phyloP scores from a whole-genome alignment of 768 basidiomycete genomes.

The Pisolithus sp. region DNA sequence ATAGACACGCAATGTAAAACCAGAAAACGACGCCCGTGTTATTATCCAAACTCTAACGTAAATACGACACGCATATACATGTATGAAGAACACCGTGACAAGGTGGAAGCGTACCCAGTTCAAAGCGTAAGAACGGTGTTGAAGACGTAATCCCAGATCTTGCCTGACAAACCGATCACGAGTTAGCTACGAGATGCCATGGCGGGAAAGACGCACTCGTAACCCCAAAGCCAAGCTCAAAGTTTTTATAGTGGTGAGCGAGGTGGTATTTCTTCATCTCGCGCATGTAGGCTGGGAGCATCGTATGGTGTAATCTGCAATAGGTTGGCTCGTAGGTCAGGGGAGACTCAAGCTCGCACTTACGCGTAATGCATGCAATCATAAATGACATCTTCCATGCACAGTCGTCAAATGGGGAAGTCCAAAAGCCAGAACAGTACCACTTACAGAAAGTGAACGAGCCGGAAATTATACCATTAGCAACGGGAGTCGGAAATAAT shows the following conservation, averaged over 20 bases:
- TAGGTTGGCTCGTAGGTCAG: slow-evolving; percentile 7
- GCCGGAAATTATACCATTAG: slow-evolving; percentile 90
- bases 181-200: background rate
- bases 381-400: slow-evolving; percentile 61
- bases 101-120: slow-evolving; percentile 5
- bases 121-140: slow-evolving; percentile 71
- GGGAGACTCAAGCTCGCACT: slow-evolving; percentile 23
- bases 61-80: background rate
- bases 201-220: slow-evolving; percentile 53
- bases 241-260: slow-evolving; percentile 98
- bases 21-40: background rate
- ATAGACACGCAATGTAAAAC: too few relatives aligned
- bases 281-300: slow-evolving; percentile 75
- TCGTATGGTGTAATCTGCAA: slow-evolving; percentile 73
- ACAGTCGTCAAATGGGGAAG: slow-evolving; percentile 4
- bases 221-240: slow-evolving; percentile 94
- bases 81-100: background rate
- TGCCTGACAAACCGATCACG: slow-evolving; percentile 41
- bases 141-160: slow-evolving; percentile 92
- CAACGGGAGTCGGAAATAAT: slow-evolving; percentile 76
- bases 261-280: slow-evolving; percentile 98
- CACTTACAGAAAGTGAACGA: slow-evolving; percentile 64
- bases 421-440: background rate
- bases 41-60: background rate
- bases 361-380: slow-evolving; percentile 92